Evolutionary conservation across 768 basidiomycete genomes (phyloP).

Genomic region (Cystobasidium tubakii): DNA sequence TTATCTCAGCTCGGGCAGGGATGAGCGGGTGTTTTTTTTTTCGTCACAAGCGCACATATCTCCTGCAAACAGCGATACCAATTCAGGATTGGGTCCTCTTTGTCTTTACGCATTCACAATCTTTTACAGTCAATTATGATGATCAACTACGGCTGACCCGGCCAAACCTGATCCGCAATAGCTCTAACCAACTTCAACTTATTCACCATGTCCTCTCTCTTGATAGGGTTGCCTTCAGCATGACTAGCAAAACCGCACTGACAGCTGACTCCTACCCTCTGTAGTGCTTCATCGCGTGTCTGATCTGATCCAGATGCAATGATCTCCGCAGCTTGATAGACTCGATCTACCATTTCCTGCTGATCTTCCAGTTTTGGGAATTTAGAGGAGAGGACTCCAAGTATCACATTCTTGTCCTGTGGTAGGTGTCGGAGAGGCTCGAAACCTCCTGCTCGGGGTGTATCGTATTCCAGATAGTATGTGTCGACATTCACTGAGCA

Average conservation of each 20-base stretch:
- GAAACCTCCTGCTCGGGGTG: constrained; percentile 42
- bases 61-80: no score
- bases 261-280: constrained; percentile 59
- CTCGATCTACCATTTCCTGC: constrained; percentile 55
- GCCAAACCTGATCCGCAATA: constrained; percentile 43
- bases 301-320: constrained; percentile 53
- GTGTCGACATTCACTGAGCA: constrained; percentile 42
- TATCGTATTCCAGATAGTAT: constrained; percentile 48
- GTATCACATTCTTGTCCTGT: constrained; percentile 44
- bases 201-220: constrained; percentile 35
- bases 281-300: constrained; percentile 55
- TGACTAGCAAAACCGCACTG: constrained; percentile 63
- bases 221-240: constrained; percentile 50
- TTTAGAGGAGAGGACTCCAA: constrained; percentile 47
- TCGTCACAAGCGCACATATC: no score
- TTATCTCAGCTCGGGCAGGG: no score
- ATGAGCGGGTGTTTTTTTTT: no score
- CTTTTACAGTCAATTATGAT: no score
- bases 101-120: no score
- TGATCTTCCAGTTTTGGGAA: constrained; percentile 55
- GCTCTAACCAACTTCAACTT: constrained; percentile 38
- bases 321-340: constrained; percentile 57
- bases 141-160: constrained; percentile 37
- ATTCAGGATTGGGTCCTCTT: no score
- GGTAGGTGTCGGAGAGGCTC: constrained; percentile 46